Evolutionary conservation across 257 asterid genomes (phyloP).

Genomic region (Eustoma russellianum): DNA sequence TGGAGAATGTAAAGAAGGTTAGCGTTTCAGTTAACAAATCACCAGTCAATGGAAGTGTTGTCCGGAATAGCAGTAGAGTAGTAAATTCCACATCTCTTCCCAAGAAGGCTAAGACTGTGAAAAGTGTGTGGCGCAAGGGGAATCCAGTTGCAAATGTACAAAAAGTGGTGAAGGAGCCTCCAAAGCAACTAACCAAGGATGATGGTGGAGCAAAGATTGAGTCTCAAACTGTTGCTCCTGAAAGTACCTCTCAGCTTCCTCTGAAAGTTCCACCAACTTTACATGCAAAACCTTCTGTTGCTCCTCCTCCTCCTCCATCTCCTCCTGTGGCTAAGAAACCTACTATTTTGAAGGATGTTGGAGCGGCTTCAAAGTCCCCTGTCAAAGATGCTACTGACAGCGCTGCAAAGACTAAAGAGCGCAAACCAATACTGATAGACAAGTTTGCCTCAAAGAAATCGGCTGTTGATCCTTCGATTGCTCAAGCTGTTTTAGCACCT

Average conservation of each 20-base stretch:
- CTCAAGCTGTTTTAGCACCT: slow-evolving; percentile 79
- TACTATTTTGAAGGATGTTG: slow-evolving; percentile 71
- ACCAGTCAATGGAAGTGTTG: slow-evolving; percentile 19
- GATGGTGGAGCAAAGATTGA: slow-evolving; percentile 29
- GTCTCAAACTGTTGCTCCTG: slow-evolving; percentile 35
- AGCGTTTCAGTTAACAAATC: slow-evolving; percentile 38
- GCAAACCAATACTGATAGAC: slow-evolving; percentile 83
- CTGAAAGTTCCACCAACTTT: slow-evolving; percentile 50
- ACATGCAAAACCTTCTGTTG: slow-evolving; percentile 67
- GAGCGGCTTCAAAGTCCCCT: slow-evolving; percentile 45
- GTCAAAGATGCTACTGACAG: slow-evolving; percentile 34
- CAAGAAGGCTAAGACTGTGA: slow-evolving; percentile 38
- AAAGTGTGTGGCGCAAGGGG: slow-evolving; percentile 98
- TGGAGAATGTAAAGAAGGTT: slow-evolving; percentile 50
- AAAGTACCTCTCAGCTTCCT: slow-evolving; percentile 47
- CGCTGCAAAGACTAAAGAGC: slow-evolving; percentile 41
- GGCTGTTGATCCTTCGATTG: slow-evolving; percentile 56
- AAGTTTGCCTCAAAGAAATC: slow-evolving; percentile 92
- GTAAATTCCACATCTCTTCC: slow-evolving; percentile 28
- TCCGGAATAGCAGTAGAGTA: slow-evolving; percentile 40
- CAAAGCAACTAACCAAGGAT: slow-evolving; percentile 31
- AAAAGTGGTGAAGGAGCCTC: slow-evolving; percentile 50
- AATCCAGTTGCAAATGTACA: slow-evolving; percentile 64
- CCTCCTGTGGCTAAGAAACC: slow-evolving; percentile 45
- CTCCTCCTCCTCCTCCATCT: slow-evolving; percentile 37